A percentile compares a stretch with the other conserved stretches of the same genome.
These are phyloP conservation scores for Papilionanthe hybrid DNA, from an alignment of 116 monocot species.

Conservation along the genomic window DNA sequence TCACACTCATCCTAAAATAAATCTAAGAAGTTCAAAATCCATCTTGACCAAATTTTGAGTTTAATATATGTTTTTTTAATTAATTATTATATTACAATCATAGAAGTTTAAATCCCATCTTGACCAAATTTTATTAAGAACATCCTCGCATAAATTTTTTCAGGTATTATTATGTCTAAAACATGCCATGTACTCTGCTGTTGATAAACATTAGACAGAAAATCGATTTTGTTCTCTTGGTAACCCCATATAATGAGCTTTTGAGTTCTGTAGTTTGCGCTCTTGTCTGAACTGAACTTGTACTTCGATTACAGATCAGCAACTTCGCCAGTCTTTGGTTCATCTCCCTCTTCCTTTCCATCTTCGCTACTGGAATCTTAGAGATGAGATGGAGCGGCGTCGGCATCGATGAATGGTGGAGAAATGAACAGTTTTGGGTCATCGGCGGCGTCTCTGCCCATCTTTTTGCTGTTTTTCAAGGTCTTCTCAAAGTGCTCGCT, in stretches of 20 bases:
- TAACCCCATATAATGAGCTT: not conserved
- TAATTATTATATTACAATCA: no score
- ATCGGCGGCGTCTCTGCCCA: slow-evolving; percentile 84
- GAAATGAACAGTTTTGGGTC: slow-evolving; percentile 87
- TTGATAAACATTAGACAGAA: not conserved
- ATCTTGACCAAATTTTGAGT: no score
- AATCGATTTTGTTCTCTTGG: not conserved
- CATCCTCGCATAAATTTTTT: no score
- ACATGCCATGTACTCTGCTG: no score
- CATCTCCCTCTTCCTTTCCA: slow-evolving; percentile 85
- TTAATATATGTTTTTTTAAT: no score
- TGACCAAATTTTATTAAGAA: no score
- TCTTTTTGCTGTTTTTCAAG: slow-evolving; percentile 89
- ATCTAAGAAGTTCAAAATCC: no score
- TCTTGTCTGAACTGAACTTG: not conserved
- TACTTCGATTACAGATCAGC: slow-evolving; percentile 53
- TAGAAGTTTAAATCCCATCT: no score
- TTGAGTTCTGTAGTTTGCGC: not conserved
- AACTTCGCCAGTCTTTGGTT: slow-evolving; percentile 83
- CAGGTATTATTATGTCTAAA: no score
- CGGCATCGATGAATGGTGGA: slow-evolving; percentile 91
- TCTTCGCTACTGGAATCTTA: slow-evolving; percentile 86
- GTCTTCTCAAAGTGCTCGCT: slow-evolving; percentile 83
- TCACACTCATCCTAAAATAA: no score
- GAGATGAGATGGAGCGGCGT: slow-evolving; percentile 98